Evolutionary conservation across 208 protist genomes (phyloP), one percentile per base, ranked within the genome.

Genomic region (Strigomonas culicis): DNA sequence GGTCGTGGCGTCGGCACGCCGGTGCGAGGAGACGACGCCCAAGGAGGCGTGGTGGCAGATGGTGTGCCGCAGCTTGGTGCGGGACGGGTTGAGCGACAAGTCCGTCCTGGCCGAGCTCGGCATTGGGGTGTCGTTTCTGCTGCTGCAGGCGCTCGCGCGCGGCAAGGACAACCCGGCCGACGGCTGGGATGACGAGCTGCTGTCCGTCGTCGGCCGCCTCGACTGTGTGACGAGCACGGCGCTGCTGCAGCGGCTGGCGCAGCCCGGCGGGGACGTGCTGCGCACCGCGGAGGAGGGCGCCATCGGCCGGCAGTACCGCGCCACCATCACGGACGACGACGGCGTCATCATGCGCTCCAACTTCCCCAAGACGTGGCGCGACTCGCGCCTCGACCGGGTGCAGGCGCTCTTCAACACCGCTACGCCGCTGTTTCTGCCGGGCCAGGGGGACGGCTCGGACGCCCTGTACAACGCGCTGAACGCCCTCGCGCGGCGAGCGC

Each of bases 341-440:
- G 85, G 88, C 47, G 88, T 94, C 24, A 85, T 78, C 43, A 69
- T 94, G 56, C 83, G 79, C 2, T 74, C 75, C 0, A 85, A 94
- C 53, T 88, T 92, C 58, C 79, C 74, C 7, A 71, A 79, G 46
- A 84, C 77, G 44, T 94, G 88, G 86, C 49, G 67, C 6, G 88
- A 94, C 59, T 66, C 76, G 1, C 80, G 88, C 0, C 53, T 94
- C 15, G 84, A 94, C 39, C 66, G 71, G 55, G 79, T 75, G 55
- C 88, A 94, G 69, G 82, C 66, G 10, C 59, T 90, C 30, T 82
- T 94, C 55, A 94, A 89, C 70, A 92, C 88, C 28, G 73, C 85
- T 13, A 64, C 72, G 2, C 81, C 80, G 11, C 88, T 94, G 41
- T 52, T 73, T 0, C 63, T 94, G 19, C 65, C 80, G 2, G 59